phyloP scores from a whole-genome alignment of 2,329 filamentous ascomycete species.

The Trichoderma aggressivum region DNA sequence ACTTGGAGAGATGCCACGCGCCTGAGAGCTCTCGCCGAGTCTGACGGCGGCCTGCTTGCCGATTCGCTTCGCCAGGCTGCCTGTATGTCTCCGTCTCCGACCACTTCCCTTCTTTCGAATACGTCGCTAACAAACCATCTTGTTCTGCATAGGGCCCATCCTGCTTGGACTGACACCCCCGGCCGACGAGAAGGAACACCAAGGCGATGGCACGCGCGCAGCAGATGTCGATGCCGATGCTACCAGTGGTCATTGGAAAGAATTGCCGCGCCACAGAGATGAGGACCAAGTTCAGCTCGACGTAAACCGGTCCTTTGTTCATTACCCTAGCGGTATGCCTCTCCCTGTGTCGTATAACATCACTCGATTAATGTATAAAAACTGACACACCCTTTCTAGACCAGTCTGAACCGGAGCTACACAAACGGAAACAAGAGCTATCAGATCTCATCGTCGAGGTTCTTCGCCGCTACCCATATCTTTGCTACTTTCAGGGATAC shows the following conservation, averaged over 20 bases:
- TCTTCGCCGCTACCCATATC: constrained; percentile 73
- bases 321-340: constrained; percentile 75
- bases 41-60: constrained; percentile 62
- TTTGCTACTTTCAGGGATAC: constrained; percentile 97
- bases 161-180: constrained; percentile 44
- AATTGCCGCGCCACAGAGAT: constrained; percentile 74
- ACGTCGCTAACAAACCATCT: constrained; percentile 6
- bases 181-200: background rate
- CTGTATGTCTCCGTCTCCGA: constrained; percentile 57
- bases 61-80: constrained; percentile 68
- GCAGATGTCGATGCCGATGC: constrained; percentile 18
- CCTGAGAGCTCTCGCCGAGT: constrained; percentile 58
- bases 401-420: constrained; percentile 65
- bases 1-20: constrained; percentile 51
- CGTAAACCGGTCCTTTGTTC: constrained; percentile 94
- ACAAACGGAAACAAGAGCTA: constrained; percentile 69
- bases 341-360: background rate
- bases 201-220: background rate
- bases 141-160: constrained; percentile 57
- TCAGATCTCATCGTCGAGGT: constrained; percentile 77
- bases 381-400: constrained; percentile 42
- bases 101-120: background rate
- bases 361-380: background rate
- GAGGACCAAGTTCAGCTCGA: constrained; percentile 90
- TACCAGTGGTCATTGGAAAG: constrained; percentile 46